A percentile compares a stretch with the other conserved stretches of the same genome.
phyloP scores from a whole-genome alignment of 1,284 basidiomycete genomes.

The Ustilago cynodontis region DNA sequence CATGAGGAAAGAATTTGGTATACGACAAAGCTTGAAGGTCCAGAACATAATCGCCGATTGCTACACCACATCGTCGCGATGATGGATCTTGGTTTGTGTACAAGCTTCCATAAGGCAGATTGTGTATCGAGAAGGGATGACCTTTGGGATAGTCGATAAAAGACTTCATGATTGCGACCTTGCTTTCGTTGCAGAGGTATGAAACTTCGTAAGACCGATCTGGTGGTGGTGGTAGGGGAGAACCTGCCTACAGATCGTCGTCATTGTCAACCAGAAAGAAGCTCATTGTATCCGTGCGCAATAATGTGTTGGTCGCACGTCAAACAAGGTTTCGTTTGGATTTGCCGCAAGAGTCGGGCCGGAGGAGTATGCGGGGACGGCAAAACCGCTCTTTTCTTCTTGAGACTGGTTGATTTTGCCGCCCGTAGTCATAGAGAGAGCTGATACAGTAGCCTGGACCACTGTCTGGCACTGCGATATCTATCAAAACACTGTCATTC shows the following conservation, averaged over 20 bases:
- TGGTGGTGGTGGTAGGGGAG: no score
- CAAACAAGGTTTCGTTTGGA: not conserved
- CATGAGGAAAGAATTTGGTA: constrained; percentile 1
- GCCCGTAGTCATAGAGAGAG: not conserved
- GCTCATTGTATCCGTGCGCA: not conserved
- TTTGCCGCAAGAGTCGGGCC: not conserved
- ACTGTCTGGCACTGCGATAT: no score
- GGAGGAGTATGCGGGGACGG: not conserved
- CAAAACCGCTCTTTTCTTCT: not conserved
- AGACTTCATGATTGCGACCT: constrained; percentile 18
- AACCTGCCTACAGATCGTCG: no score
- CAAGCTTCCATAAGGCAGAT: constrained; percentile 57
- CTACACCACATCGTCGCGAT: constrained; percentile 32
- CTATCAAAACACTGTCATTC: no score
- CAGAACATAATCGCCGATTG: constrained; percentile 51
- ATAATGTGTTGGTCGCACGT: not conserved
- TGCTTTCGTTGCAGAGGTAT: not conserved
- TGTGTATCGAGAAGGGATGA: constrained; percentile 54
- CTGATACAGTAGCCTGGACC: no score
- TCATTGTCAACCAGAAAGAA: no score
- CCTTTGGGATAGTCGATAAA: constrained; percentile 19
- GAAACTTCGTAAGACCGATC: not conserved
- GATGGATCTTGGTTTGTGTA: constrained; percentile 15
- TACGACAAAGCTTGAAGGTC: constrained; percentile 42
- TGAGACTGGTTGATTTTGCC: not conserved